Base-by-base conservation (phyloP, 106 monocot species). In the Allium fistulosum region DNA sequence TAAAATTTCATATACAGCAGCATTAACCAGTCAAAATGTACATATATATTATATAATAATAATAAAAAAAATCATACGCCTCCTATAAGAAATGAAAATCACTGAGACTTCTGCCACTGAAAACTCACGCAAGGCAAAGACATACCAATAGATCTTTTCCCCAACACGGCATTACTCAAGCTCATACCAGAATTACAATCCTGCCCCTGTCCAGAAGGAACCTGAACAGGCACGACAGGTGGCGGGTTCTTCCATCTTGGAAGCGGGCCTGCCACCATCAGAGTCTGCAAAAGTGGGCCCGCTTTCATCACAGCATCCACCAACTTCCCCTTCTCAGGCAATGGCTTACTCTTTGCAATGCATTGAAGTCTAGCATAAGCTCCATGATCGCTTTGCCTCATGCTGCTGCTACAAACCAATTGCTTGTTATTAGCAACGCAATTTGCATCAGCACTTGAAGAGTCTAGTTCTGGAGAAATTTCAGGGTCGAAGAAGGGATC, bases 301-400 rank as follows among this genome's bases (percentile, higher is more conserved):
- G 78, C 74, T 2, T 74, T 65, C 59, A 74, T 65, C 7, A 82
- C 78, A 2, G 82, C 64, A 16, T 70, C 68, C 51, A 82, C 15
- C n/a, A 82, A 68, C 28, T 26, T 78, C 46, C 82, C 82, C 46
- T 78, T 78, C 66, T 74, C 65, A 26, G 82, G 82, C 17, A 82
- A 59, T 1, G 78, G 81, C 60, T 59, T 82, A 48, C 66, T 70
- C 58, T 46, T 53, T 10, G 58, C 73, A 11, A 82, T 49, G 45
- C 46, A 45, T 8, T 82, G 73, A 12, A 82, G 60, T 47, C 70
- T 47, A 8, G 52, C 69, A 4, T 49, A 16, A 46, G 57, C 72
- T 37, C 2, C 1, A 37, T 37, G 37, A 37, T 37, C 37, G 5
- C 37, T 37, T 37, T 37, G 37, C 37, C 4, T 15, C 15, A 3